Evolutionary conservation across 1,284 basidiomycete genomes (phyloP).

Genomic region (Microbotryum violaceum): DNA sequence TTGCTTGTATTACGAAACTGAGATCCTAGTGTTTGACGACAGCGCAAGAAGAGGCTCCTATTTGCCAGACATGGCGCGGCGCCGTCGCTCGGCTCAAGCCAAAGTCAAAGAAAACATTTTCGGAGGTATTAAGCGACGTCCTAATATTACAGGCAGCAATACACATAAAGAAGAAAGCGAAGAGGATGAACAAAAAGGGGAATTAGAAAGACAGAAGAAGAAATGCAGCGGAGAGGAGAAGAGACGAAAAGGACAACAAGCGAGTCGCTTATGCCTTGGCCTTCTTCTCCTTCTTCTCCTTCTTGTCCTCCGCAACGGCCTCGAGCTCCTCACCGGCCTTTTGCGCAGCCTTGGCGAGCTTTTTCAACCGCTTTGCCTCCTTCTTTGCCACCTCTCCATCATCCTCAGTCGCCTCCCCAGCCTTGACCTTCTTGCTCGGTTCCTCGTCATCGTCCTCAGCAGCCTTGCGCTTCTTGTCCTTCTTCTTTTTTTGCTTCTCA

Average conservation of each 20-base stretch:
- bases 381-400: slow-evolving; percentile 1
- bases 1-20: too few relatives aligned
- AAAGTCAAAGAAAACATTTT: too few relatives aligned
- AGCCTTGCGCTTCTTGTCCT: slow-evolving; percentile 28
- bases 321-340: neutral
- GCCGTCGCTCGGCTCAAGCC: too few relatives aligned
- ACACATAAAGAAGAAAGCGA: too few relatives aligned
- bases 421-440: slow-evolving; percentile 1
- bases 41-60: too few relatives aligned
- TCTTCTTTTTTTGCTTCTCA: slow-evolving; percentile 33
- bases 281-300: slow-evolving; percentile 8
- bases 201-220: too few relatives aligned
- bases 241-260: neutral
- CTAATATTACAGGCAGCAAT: too few relatives aligned
- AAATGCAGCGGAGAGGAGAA: neutral
- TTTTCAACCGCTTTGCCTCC: slow-evolving; percentile 10
- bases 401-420: slow-evolving; percentile 15
- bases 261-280: slow-evolving; percentile 1
- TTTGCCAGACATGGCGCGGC: too few relatives aligned
- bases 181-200: too few relatives aligned
- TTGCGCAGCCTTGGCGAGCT: too few relatives aligned
- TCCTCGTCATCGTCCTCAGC: slow-evolving; percentile 16
- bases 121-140: too few relatives aligned
- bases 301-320: slow-evolving; percentile 10
- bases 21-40: too few relatives aligned